These are phyloP conservation scores for Euryodendron excelsum DNA, from an alignment of 148 eudicot species.

Conservation along the genomic window DNA sequence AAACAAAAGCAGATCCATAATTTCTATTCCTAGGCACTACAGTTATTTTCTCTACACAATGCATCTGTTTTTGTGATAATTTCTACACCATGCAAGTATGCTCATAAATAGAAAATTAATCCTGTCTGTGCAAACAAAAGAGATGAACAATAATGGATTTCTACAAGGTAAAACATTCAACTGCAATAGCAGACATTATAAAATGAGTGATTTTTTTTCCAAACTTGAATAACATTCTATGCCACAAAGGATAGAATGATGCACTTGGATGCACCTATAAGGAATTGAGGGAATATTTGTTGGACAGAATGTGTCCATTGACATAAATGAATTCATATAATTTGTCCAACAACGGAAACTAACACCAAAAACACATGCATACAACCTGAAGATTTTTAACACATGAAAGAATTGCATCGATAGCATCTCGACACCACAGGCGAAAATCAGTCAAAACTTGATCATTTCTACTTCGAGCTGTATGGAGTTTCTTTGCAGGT, in stretches of 20 bases:
- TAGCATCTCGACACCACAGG: constrained; percentile 95
- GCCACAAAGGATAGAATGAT: background rate
- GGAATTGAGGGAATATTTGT: background rate
- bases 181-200: background rate
- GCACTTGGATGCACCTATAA: background rate
- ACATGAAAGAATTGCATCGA: constrained; percentile 48
- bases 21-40: background rate
- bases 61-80: background rate
- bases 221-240: background rate
- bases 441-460: constrained; percentile 97
- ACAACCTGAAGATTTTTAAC: constrained; percentile 78
- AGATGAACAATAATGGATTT: background rate
- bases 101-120: background rate
- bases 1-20: background rate
- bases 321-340: background rate
- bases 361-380: constrained; percentile 1
- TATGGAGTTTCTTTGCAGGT: constrained; percentile 99
- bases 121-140: background rate
- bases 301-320: background rate
- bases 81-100: background rate
- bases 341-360: background rate
- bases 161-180: constrained; percentile 1
- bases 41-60: background rate
- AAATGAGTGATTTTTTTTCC: background rate
- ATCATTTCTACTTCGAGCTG: constrained; percentile 97